Percentiles rank a stretch among this genome's conserved stretches.
phyloP scores from a whole-genome alignment of 2,329 filamentous ascomycete species.

The Ceratocystis ficicola region DNA sequence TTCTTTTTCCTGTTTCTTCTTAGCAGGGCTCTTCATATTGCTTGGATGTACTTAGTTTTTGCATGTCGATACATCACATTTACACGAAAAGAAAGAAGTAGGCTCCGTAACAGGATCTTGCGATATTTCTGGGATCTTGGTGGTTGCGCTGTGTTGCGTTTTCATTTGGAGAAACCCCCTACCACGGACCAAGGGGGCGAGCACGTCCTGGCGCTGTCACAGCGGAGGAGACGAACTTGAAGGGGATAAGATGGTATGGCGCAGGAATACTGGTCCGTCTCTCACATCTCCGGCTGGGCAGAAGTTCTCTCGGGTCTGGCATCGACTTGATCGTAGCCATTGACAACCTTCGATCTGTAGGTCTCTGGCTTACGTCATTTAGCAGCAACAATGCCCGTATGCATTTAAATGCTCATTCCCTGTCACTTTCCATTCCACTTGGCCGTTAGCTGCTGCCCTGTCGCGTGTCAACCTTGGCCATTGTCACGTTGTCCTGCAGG shows the following conservation, averaged over 20 bases:
- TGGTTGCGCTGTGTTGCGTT: too few species aligned
- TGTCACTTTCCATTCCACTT: background rate
- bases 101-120: too few species aligned
- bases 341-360: background rate
- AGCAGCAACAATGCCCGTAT: background rate
- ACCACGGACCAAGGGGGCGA: too few species aligned
- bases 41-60: slow-evolving; percentile 27
- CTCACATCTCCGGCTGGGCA: background rate
- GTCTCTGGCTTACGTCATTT: background rate
- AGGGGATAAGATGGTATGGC: too few species aligned
- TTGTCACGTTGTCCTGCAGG: background rate
- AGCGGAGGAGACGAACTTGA: too few species aligned
- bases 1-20: slow-evolving; percentile 38
- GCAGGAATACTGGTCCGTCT: too few species aligned
- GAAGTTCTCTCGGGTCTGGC: background rate
- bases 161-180: too few species aligned
- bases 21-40: slow-evolving; percentile 26
- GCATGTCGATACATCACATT: too few species aligned
- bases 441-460: background rate
- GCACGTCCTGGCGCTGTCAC: too few species aligned
- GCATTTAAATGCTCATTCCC: background rate
- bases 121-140: too few species aligned
- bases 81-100: too few species aligned
- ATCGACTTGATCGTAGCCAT: background rate
- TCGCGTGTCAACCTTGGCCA: background rate